Evolutionary conservation across 768 basidiomycete species (phyloP).

Genomic region (Jaapia argillacea): DNA sequence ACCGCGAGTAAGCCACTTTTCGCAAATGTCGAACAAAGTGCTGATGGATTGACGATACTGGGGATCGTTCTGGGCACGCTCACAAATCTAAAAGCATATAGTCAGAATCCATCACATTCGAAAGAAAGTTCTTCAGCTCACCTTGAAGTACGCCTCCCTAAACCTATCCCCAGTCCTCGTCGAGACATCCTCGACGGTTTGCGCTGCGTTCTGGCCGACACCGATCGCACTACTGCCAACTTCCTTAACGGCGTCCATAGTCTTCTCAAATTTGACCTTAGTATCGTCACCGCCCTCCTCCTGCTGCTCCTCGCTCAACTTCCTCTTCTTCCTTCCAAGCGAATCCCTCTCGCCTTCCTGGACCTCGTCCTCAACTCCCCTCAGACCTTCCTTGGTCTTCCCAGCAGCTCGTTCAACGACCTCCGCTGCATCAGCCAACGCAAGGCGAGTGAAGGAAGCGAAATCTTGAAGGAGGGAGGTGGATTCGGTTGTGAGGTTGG

Average conservation of each 20-base stretch:
- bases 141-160: slow-evolving; percentile 43
- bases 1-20: slow-evolving; percentile 45
- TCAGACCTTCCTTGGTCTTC: slow-evolving; percentile 38
- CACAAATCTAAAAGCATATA: slow-evolving; percentile 38
- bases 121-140: slow-evolving; percentile 12
- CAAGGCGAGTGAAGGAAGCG: slow-evolving; percentile 52
- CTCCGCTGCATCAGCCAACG: slow-evolving; percentile 59
- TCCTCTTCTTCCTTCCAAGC: slow-evolving; percentile 41
- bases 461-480: slow-evolving; percentile 48
- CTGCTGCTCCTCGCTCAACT: slow-evolving; percentile 11
- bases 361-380: slow-evolving; percentile 47
- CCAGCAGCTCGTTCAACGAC: slow-evolving; percentile 42
- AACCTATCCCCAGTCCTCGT: slow-evolving; percentile 33
- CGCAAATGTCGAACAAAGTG: slow-evolving; percentile 44
- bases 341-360: slow-evolving; percentile 50
- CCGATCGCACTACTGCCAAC: slow-evolving; percentile 50
- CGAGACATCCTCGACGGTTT: slow-evolving; percentile 31
- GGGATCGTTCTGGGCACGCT: slow-evolving; percentile 52
- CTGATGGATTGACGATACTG: slow-evolving; percentile 47
- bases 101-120: not conserved
- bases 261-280: slow-evolving; percentile 49
- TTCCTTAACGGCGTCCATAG: slow-evolving; percentile 56
- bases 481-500: slow-evolving; percentile 42
- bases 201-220: slow-evolving; percentile 32
- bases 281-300: too few species aligned